Percentiles rank a stretch among this genome's conserved stretches.
Conservation (phyloP, 768 basidiomycete species). For the Rhodotorula kratochvilovae region DNA sequence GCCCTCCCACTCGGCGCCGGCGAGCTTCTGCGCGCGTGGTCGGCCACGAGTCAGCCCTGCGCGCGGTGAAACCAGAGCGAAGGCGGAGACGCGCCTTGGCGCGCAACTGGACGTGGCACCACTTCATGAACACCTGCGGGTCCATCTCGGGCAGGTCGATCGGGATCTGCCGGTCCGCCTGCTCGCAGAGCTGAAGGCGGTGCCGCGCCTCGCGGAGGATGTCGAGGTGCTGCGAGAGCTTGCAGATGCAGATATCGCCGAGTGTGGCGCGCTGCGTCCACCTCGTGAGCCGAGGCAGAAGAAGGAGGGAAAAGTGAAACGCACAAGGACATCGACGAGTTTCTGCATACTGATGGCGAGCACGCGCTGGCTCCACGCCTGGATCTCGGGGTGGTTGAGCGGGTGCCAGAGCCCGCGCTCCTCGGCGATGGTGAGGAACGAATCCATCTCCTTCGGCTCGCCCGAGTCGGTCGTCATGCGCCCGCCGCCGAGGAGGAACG, state of each 20-base stretch:
- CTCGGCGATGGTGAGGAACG: constrained; percentile 24
- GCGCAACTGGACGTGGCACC: constrained; percentile 29
- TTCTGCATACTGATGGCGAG: constrained; percentile 36
- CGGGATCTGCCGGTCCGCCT: constrained; percentile 36
- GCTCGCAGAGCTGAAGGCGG: constrained; percentile 33
- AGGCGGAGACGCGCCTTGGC: constrained; percentile 9
- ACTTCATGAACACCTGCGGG: constrained; percentile 23
- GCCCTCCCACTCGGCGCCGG: constrained; percentile 33
- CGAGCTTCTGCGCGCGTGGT: constrained; percentile 8
- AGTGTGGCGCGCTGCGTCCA: constrained; percentile 21
- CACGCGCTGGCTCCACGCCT: constrained; percentile 31
- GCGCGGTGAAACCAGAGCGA: neutral
- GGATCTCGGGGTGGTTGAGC: constrained; percentile 25
- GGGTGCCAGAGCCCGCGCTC: constrained; percentile 21
- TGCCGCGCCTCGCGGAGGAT: constrained; percentile 28
- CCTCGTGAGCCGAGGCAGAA: too few species aligned
- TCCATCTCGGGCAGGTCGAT: constrained; percentile 39
- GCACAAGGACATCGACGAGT: constrained; percentile 35
- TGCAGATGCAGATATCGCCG: constrained; percentile 36
- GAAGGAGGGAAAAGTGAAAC: neutral
- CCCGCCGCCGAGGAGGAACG: constrained; percentile 30
- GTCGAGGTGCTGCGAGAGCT: constrained; percentile 32
- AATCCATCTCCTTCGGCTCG: constrained; percentile 33
- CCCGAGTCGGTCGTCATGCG: constrained; percentile 26
- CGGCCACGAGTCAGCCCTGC: neutral